Evolutionary conservation across 345 rosid genomes (phyloP).

Genomic region (Gossypium turneri): DNA sequence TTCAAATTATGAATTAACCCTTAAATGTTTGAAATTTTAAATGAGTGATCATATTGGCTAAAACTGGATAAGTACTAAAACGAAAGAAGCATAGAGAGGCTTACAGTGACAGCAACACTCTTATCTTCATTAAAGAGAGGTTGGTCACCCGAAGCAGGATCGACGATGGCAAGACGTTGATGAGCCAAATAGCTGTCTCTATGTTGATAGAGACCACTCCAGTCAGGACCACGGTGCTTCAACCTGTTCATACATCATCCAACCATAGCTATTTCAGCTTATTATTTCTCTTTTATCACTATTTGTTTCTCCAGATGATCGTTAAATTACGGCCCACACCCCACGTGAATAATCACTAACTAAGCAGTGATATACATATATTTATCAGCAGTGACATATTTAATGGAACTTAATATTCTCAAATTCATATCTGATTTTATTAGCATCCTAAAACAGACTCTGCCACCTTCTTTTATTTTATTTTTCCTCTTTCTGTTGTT

Average conservation of each 20-base stretch:
- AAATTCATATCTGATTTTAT: no score
- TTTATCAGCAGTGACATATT: no score
- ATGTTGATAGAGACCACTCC: conserved; percentile 87
- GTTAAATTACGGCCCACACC: background rate
- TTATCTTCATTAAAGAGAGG: conserved; percentile 45
- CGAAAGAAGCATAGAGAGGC: background rate
- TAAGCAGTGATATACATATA: background rate
- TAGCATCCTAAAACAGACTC: no score
- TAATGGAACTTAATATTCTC: background rate
- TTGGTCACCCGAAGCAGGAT: conserved; percentile 67
- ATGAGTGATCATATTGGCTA: background rate
- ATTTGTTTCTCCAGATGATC: background rate
- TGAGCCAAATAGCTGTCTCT: conserved; percentile 72
- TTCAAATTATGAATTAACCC: background rate
- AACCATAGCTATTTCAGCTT: background rate
- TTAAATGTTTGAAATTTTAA: background rate
- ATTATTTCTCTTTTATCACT: background rate
- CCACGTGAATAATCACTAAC: background rate
- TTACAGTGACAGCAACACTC: conserved; percentile 74
- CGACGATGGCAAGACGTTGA: conserved; percentile 84
- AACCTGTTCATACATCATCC: conserved; percentile 28
- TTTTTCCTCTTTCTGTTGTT: no score
- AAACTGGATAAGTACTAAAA: background rate
- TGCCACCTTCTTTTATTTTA: background rate
- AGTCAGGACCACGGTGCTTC: conserved; percentile 39